Conservation (phyloP, 768 basidiomycete species). For the Dentipellis sp. region DNA sequence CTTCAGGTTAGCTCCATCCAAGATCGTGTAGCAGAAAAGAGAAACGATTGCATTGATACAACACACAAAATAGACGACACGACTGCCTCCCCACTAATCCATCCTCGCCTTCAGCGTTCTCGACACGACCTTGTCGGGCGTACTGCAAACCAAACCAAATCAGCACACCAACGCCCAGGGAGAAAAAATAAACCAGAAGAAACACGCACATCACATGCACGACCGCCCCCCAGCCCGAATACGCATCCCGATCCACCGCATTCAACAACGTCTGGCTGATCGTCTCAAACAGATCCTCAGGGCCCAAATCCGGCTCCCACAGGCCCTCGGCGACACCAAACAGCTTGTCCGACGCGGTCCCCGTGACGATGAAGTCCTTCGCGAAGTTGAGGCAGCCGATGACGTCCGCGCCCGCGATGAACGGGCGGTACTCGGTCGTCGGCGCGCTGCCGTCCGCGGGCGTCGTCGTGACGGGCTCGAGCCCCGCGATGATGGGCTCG, state of each 20-base stretch:
- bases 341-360: constrained; percentile 85
- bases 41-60: neutral
- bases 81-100: constrained; percentile 47
- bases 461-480: constrained; percentile 62
- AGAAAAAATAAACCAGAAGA: neutral
- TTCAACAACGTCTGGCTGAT: constrained; percentile 94
- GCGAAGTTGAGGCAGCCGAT: constrained; percentile 91
- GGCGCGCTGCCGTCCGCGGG: constrained; percentile 21
- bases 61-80: neutral
- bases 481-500: constrained; percentile 92
- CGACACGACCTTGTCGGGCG: constrained; percentile 68
- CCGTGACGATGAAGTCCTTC: constrained; percentile 95
- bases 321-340: constrained; percentile 97
- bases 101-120: constrained; percentile 86
- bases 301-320: constrained; percentile 95
- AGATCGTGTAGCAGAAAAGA: neutral
- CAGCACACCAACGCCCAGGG: neutral
- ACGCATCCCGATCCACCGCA: constrained; percentile 92
- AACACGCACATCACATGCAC: constrained; percentile 87
- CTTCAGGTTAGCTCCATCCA: too few relatives aligned
- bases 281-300: constrained; percentile 97
- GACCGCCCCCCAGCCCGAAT: constrained; percentile 92
- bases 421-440: constrained; percentile 52
- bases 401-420: constrained; percentile 91
- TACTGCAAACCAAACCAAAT: constrained; percentile 30